A percentile compares a stretch with the other conserved stretches of the same genome.
These are phyloP conservation scores for Pseudogymnoascus sp. DNA, from an alignment of 2,329 filamentous ascomycete species.

Conservation along the genomic window DNA sequence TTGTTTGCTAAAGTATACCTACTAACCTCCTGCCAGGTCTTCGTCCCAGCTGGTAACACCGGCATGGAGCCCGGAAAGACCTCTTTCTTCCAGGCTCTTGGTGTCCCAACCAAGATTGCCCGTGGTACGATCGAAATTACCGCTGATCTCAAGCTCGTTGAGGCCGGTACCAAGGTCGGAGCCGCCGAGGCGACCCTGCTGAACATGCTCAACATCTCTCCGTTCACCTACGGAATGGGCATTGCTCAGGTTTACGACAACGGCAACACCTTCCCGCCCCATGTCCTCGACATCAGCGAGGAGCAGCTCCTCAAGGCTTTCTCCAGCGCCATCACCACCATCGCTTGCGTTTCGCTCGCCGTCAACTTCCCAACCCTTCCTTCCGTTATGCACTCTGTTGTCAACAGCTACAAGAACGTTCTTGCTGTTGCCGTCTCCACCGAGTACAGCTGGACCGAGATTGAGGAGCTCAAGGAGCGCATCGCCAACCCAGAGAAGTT, in stretches of 20 bases:
- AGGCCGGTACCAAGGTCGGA: slow-evolving; percentile 89
- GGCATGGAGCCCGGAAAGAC: slow-evolving; percentile 99
- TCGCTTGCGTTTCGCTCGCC: slow-evolving; percentile 86
- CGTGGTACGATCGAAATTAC: slow-evolving; percentile 99
- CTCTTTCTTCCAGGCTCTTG: slow-evolving; percentile 99
- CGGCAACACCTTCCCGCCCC: slow-evolving; percentile 82
- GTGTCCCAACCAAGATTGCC: slow-evolving; percentile 99
- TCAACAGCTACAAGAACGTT: slow-evolving; percentile 98
- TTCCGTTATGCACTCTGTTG: slow-evolving; percentile 89
- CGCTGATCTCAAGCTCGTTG: slow-evolving; percentile 93
- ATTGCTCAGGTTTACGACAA: slow-evolving; percentile 95
- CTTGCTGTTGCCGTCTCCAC: slow-evolving; percentile 84
- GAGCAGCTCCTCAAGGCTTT: slow-evolving; percentile 85
- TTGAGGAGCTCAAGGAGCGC: slow-evolving; percentile 97
- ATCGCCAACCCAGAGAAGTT: slow-evolving; percentile 99
- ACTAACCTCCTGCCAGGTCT: slow-evolving; percentile 45
- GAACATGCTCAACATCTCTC: slow-evolving; percentile 99
- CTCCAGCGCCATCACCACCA: slow-evolving; percentile 72
- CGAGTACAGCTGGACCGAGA: slow-evolving; percentile 90
- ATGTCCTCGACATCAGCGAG: slow-evolving; percentile 89
- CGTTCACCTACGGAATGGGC: slow-evolving; percentile 98
- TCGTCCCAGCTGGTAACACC: slow-evolving; percentile 94
- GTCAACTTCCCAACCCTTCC: slow-evolving; percentile 93
- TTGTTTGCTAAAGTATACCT: not conserved
- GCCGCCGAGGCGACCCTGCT: slow-evolving; percentile 97